These are phyloP conservation scores for Trypanosoma theileri DNA, from an alignment of 208 protist species.

Conservation along the genomic window DNA sequence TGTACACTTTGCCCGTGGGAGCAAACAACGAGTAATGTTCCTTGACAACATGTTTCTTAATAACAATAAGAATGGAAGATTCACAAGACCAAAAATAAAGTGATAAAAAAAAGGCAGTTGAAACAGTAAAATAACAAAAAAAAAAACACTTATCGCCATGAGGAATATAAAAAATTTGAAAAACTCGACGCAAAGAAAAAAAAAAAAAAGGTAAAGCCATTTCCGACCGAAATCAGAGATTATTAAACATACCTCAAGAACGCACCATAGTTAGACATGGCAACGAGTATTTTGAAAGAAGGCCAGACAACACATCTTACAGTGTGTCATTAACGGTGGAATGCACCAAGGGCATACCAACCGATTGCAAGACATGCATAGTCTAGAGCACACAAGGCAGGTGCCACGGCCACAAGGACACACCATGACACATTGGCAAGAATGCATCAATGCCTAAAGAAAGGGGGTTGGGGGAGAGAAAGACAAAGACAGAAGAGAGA, in stretches of 20 bases:
- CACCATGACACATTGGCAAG: constrained; percentile 38
- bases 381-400: constrained; percentile 56
- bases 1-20: constrained; percentile 60
- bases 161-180: too few relatives aligned
- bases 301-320: constrained; percentile 65
- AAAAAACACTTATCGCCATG: not conserved
- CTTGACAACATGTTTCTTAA: constrained; percentile 32
- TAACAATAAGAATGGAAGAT: not conserved
- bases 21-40: constrained; percentile 33
- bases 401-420: constrained; percentile 57
- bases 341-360: constrained; percentile 64
- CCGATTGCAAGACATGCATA: constrained; percentile 69
- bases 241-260: not conserved
- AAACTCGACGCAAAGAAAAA: not conserved
- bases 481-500: constrained; percentile 19
- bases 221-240: not conserved
- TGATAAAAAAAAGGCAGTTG: not conserved
- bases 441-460: constrained; percentile 33
- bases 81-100: not conserved
- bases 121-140: not conserved
- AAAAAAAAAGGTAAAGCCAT: not conserved
- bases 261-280: constrained; percentile 36
- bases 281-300: constrained; percentile 57
- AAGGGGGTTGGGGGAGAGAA: constrained; percentile 21
- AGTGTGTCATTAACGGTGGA: constrained; percentile 61